These are phyloP conservation scores for Cylindrotheca closterium DNA, from an alignment of 108 stramenopile genomes.

Conservation along the genomic window DNA sequence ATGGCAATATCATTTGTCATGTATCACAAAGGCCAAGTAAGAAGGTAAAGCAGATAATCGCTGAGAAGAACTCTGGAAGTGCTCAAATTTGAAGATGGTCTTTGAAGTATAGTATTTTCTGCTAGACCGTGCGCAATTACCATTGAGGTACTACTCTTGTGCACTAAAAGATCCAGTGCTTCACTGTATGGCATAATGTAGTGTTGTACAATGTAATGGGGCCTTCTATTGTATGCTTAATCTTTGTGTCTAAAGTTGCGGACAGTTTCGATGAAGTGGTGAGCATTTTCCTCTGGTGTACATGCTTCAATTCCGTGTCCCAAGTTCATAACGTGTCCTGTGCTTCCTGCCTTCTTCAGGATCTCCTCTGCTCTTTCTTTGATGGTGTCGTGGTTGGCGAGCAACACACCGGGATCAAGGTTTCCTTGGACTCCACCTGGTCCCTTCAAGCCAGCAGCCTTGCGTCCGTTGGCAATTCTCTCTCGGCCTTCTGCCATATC, in stretches of 20 bases:
- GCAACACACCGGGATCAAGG: slow-evolving; percentile 92
- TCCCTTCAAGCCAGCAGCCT: slow-evolving; percentile 64
- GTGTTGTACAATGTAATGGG: too few relatives aligned
- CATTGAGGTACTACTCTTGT: too few relatives aligned
- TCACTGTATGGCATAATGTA: too few relatives aligned
- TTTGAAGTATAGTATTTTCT: too few relatives aligned
- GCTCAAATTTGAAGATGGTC: too few relatives aligned
- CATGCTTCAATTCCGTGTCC: slow-evolving; percentile 98
- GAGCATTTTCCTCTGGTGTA: slow-evolving; percentile 95
- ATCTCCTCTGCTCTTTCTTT: slow-evolving; percentile 94
- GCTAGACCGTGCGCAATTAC: too few relatives aligned
- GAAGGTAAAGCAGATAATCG: too few relatives aligned
- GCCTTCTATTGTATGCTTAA: background rate
- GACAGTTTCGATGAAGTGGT: slow-evolving; percentile 94
- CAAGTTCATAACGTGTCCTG: slow-evolving; percentile 97
- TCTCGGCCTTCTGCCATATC: slow-evolving; percentile 93
- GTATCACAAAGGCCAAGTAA: too few relatives aligned
- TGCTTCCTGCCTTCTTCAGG: slow-evolving; percentile 82
- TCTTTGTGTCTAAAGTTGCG: slow-evolving; percentile 86
- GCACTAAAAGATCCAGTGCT: too few relatives aligned
- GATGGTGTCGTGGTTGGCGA: slow-evolving; percentile 89
- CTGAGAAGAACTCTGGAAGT: too few relatives aligned
- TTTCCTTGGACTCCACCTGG: slow-evolving; percentile 92
- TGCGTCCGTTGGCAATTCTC: slow-evolving; percentile 73
- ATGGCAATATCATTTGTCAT: too few relatives aligned